Conservation (phyloP, 306 rosid genomes). For the Rosa chinensis region DNA sequence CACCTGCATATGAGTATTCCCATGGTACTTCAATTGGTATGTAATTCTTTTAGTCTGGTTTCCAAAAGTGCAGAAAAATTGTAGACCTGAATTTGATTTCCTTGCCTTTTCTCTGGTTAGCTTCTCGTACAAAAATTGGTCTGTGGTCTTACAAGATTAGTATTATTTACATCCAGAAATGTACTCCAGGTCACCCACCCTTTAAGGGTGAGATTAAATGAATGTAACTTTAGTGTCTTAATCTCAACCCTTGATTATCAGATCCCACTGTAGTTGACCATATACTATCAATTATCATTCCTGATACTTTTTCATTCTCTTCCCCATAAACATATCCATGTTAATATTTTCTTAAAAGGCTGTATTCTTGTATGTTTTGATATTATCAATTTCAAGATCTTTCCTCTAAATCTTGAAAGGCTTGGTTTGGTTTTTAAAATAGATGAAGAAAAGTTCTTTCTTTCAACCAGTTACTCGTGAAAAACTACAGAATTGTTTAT, state of each 20-base stretch:
- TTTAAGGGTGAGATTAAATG: neutral
- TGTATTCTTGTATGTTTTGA: neutral
- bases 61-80: neutral
- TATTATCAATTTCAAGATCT: neutral
- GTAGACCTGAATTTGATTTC: neutral
- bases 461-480: neutral
- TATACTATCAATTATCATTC: neutral
- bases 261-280: neutral
- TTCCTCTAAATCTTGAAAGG: neutral
- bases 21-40: slow-evolving; percentile 92
- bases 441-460: neutral
- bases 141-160: neutral
- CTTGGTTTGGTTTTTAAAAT: neutral
- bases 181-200: neutral
- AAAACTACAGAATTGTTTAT: neutral
- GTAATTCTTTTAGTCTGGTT: slow-evolving; percentile 23
- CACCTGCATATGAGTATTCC: slow-evolving; percentile 97
- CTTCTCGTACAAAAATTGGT: neutral
- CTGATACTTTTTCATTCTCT: neutral
- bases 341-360: neutral
- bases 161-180: neutral
- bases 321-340: neutral
- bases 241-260: neutral
- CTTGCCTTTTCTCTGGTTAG: neutral
- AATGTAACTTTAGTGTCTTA: neutral